phyloP scores from a whole-genome alignment of 257 asterid species.

The Fraxinus cuspidata region DNA sequence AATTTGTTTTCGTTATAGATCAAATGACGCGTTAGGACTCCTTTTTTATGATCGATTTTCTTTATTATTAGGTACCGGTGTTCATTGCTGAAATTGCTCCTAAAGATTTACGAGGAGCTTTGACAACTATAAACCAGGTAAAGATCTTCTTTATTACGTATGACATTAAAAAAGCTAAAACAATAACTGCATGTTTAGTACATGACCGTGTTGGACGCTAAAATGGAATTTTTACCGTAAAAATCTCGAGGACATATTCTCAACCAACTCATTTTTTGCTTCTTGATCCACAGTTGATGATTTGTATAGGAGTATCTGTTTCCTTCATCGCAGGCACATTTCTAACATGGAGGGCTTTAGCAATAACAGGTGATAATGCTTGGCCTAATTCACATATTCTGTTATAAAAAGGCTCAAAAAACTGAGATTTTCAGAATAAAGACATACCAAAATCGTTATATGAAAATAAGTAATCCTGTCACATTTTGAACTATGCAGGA shows the following conservation, averaged over 20 bases:
- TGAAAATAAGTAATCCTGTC: not conserved
- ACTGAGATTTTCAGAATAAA: not conserved
- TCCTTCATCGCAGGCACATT: slow-evolving; percentile 86
- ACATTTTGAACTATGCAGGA: slow-evolving; percentile 51
- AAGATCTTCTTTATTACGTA: not conserved
- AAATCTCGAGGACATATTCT: no score
- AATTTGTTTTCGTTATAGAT: not conserved
- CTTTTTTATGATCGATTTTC: not conserved
- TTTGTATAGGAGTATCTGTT: slow-evolving; percentile 73
- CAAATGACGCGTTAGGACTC: not conserved
- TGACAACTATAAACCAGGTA: slow-evolving; percentile 89
- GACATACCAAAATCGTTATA: not conserved
- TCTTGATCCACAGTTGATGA: slow-evolving; percentile 68
- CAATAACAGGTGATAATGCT: slow-evolving; percentile 55
- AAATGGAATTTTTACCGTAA: no score
- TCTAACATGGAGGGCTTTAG: slow-evolving; percentile 74
- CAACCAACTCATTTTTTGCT: slow-evolving; percentile 5
- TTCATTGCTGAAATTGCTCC: slow-evolving; percentile 93
- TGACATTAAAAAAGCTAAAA: no score
- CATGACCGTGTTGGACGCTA: no score
- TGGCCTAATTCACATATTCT: not conserved
- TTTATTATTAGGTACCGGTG: slow-evolving; percentile 64
- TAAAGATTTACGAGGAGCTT: slow-evolving; percentile 78
- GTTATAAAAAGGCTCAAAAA: not conserved
- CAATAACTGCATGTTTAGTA: no score